A percentile compares a stretch with the other conserved stretches of the same genome.
These are phyloP conservation scores for Gaertneriomyces semiglobifer DNA, from an alignment of 192 early-diverging fungal genomes.

Conservation along the genomic window DNA sequence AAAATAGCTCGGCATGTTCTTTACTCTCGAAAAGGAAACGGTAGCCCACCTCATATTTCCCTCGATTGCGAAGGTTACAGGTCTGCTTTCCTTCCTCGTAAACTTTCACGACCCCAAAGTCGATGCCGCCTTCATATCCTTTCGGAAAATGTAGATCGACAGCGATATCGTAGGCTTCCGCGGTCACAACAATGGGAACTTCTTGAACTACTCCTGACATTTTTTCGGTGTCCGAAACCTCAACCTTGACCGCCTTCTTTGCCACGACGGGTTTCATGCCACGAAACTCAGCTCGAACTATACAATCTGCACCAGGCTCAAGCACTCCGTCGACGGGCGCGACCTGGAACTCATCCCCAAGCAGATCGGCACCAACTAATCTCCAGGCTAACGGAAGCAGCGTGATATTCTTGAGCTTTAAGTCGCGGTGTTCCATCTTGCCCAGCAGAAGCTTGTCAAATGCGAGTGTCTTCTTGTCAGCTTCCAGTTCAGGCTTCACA, in stretches of 20 bases:
- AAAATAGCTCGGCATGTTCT: constrained; percentile 49
- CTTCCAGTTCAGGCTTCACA: constrained; percentile 58
- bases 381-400: constrained; percentile 54
- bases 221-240: constrained; percentile 54
- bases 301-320: constrained; percentile 41
- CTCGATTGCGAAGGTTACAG: constrained; percentile 46
- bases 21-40: constrained; percentile 52
- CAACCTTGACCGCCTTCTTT: constrained; percentile 50
- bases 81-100: constrained; percentile 31
- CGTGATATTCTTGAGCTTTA: constrained; percentile 55
- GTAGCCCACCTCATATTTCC: constrained; percentile 65
- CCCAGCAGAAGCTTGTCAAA: constrained; percentile 62
- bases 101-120: constrained; percentile 61
- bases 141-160: constrained; percentile 64
- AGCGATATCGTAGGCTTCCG: constrained; percentile 63
- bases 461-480: constrained; percentile 54
- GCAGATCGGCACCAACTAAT: constrained; percentile 48
- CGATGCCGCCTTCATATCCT: constrained; percentile 56
- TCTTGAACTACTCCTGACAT: constrained; percentile 57
- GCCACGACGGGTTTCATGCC: constrained; percentile 48
- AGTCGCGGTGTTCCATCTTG: constrained; percentile 50
- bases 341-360: constrained; percentile 61
- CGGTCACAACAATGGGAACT: constrained; percentile 52
- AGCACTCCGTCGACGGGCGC: constrained; percentile 52
- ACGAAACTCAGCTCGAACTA: constrained; percentile 54